A percentile compares a stretch with the other conserved stretches of the same genome.
phyloP scores from a whole-genome alignment of 2,329 filamentous ascomycete genomes.

The Cladosporium sp. region DNA sequence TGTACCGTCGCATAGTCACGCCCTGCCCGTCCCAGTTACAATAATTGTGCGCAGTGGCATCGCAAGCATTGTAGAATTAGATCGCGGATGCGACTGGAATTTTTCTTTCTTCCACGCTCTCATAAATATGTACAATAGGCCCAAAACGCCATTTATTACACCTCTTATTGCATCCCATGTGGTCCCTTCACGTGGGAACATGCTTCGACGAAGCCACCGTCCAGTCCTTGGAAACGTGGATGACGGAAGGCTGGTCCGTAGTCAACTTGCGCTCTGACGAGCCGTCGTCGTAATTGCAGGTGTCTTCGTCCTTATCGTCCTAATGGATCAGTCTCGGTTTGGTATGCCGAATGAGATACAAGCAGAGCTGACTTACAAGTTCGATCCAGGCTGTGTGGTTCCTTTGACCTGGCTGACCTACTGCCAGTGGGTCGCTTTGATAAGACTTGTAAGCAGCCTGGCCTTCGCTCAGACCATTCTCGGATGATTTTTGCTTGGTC shows the following conservation, averaged over 20 bases:
- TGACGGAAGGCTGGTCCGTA: background rate
- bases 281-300: constrained; percentile 6
- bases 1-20: background rate
- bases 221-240: constrained; percentile 15
- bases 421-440: background rate
- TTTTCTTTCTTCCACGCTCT: background rate
- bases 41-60: background rate
- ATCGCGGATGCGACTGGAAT: background rate
- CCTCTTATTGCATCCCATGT: background rate
- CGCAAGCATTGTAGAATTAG: background rate
- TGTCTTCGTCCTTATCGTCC: constrained; percentile 6
- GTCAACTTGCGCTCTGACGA: constrained; percentile 17
- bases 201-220: constrained; percentile 14
- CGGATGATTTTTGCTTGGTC: constrained; percentile 1
- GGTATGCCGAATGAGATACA: background rate
- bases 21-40: background rate
- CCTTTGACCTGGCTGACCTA: background rate
- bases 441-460: background rate
- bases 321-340: background rate
- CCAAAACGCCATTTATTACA: background rate
- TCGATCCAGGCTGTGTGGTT: constrained; percentile 16
- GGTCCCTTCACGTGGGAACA: background rate
- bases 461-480: background rate
- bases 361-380: constrained; percentile 7
- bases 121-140: background rate